A percentile compares a stretch with the other conserved stretches of the same genome.
These are phyloP conservation scores for Prunella vulgaris DNA, from an alignment of 257 asterid species.

Conservation along the genomic window DNA sequence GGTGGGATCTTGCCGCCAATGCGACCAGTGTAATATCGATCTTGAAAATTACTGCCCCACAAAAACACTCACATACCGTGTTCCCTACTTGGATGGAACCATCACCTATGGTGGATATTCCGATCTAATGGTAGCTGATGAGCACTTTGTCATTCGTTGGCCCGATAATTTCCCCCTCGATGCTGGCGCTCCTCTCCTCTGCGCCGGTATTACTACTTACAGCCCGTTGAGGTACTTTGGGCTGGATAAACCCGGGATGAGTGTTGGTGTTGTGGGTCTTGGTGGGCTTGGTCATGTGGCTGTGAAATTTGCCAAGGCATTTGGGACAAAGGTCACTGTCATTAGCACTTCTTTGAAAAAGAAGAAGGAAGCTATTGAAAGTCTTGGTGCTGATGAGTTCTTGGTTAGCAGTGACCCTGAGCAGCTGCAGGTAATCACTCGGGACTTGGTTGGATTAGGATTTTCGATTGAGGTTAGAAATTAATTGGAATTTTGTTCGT, in stretches of 20 bases:
- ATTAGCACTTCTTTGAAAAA: slow-evolving; percentile 41
- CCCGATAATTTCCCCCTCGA: slow-evolving; percentile 49
- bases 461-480: background rate
- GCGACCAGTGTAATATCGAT: slow-evolving; percentile 39
- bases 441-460: too few relatives aligned
- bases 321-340: slow-evolving; percentile 49
- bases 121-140: slow-evolving; percentile 42
- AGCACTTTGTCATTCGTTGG: slow-evolving; percentile 51
- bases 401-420: slow-evolving; percentile 41
- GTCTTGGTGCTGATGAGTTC: slow-evolving; percentile 46
- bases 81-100: slow-evolving; percentile 31
- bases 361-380: slow-evolving; percentile 43
- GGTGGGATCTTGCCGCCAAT: slow-evolving; percentile 56
- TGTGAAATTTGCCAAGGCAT: slow-evolving; percentile 54
- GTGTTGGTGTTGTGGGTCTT: slow-evolving; percentile 44
- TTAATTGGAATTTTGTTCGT: background rate
- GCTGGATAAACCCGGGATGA: slow-evolving; percentile 49
- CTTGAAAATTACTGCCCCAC: slow-evolving; percentile 50
- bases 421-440: slow-evolving; percentile 41
- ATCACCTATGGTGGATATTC: slow-evolving; percentile 61
- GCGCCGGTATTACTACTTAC: slow-evolving; percentile 62
- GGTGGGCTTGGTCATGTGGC: slow-evolving; percentile 62
- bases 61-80: slow-evolving; percentile 31
- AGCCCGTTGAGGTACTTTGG: slow-evolving; percentile 48
- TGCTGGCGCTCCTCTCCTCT: slow-evolving; percentile 48